Evolutionary conservation across 108 stramenopile species (phyloP).

Genomic region (Skeletonema menzelii): DNA sequence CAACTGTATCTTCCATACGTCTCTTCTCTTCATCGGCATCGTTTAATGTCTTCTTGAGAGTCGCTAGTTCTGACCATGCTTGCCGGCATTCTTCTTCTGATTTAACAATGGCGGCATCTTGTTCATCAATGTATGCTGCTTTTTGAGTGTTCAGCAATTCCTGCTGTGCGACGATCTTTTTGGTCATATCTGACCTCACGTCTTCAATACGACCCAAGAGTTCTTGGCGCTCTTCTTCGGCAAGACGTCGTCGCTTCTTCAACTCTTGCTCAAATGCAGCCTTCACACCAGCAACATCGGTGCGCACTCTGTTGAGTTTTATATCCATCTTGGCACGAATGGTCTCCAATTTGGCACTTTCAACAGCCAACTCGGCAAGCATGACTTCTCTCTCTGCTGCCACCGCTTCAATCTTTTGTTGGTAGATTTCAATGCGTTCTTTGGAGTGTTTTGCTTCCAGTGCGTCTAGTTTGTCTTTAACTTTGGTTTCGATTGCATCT

Average conservation of each 20-base stretch:
- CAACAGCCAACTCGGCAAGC: slow-evolving; percentile 28
- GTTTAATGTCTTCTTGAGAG: slow-evolving; percentile 12
- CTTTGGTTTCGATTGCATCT: slow-evolving; percentile 23
- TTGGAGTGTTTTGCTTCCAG: slow-evolving; percentile 31
- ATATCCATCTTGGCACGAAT: slow-evolving; percentile 25
- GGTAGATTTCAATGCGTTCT: slow-evolving; percentile 35
- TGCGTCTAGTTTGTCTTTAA: slow-evolving; percentile 18
- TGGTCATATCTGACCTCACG: slow-evolving; percentile 21
- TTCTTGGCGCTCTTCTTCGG: slow-evolving; percentile 27
- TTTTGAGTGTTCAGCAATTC: slow-evolving; percentile 10
- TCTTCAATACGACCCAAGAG: slow-evolving; percentile 31
- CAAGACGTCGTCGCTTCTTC: slow-evolving; percentile 10
- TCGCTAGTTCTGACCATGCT: slow-evolving; percentile 37
- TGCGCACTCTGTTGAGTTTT: slow-evolving; percentile 21
- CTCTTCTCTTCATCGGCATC: slow-evolving; percentile 11
- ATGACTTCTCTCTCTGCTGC: slow-evolving; percentile 18
- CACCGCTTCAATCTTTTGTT: slow-evolving; percentile 37
- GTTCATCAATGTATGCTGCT: slow-evolving; percentile 11
- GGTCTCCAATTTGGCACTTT: slow-evolving; percentile 27
- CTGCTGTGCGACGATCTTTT: slow-evolving; percentile 21
- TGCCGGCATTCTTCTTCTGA: slow-evolving; percentile 34
- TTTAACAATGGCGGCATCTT: slow-evolving; percentile 19
- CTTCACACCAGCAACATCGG: slow-evolving; percentile 24
- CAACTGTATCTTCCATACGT: slow-evolving; percentile 10
- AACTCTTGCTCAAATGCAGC: slow-evolving; percentile 29